Evolutionary conservation across 306 rosid species (phyloP).

Genomic region (Pterocarpus macrocarpus): DNA sequence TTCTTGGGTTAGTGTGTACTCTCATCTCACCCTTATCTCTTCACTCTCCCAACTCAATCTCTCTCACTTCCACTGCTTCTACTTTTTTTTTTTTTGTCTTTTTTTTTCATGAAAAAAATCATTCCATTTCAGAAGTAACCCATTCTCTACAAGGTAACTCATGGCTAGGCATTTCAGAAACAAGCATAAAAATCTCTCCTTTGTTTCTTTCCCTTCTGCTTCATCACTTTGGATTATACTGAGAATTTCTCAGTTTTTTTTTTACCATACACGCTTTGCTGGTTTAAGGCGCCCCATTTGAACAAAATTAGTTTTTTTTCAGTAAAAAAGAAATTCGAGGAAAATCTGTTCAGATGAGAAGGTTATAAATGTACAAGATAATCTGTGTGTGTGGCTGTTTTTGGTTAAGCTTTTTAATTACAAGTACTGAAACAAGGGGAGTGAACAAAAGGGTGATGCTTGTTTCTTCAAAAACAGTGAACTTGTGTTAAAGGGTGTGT

Average conservation of each 20-base stretch:
- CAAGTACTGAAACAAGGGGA: slow-evolving; percentile 17
- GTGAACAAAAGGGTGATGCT: slow-evolving; percentile 13
- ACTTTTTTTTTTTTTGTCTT: not conserved
- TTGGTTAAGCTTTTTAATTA: not conserved
- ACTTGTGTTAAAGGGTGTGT: slow-evolving; percentile 12
- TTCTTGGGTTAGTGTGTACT: not conserved
- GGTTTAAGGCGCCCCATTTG: not conserved
- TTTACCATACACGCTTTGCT: not conserved
- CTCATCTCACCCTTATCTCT: slow-evolving; percentile 33
- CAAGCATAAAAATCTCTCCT: not conserved
- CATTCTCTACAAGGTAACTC: slow-evolving; percentile 37
- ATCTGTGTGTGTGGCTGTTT: not conserved
- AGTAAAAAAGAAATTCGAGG: not conserved
- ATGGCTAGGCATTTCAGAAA: slow-evolving; percentile 1
- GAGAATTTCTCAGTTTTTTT: not conserved
- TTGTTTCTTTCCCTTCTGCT: slow-evolving; percentile 25
- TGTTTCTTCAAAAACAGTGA: slow-evolving; percentile 35
- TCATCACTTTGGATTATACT: not conserved
- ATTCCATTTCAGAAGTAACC: not conserved
- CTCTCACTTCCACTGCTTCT: slow-evolving; percentile 25
- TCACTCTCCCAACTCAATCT: slow-evolving; percentile 21
- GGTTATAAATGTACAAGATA: not conserved
- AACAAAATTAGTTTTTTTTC: not conserved
- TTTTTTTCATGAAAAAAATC: not conserved
- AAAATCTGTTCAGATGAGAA: slow-evolving; percentile 12